Base-by-base conservation (phyloP, 2,329 filamentous ascomycete species). In the Cryphonectria carpinicola region DNA sequence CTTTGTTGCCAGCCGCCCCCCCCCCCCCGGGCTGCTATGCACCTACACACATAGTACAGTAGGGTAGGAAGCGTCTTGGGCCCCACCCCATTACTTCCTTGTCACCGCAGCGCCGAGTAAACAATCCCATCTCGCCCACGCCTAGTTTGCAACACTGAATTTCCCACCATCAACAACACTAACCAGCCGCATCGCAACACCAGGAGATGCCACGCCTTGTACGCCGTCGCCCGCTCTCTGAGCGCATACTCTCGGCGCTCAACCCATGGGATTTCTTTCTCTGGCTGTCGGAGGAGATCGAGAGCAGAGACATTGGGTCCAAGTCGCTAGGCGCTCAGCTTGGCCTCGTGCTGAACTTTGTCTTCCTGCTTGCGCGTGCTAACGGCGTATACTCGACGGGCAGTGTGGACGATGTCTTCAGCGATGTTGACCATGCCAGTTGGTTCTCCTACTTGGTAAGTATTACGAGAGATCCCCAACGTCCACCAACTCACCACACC, bases 261-360 rank as follows among this genome's bases (percentile, higher is more conserved):
- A 95, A 98, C 78, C 94, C 93, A 3, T 91, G 93, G 83, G 96
- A 99, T 82, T 93, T 95, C 77, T 83, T 96, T 68, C 89, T 99
- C 25, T 97, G 94, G 92, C 81, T 97, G 1, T 97, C 93, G 0
- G 95, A 98, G 79, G 93, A 97, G 82, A 87, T 99, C 72, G 95
- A 98, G 79, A 94, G 94, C 39, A 91, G 92, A 78, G 93, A 97
- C 76, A 97, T 94, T 90, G 93, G 98, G 75, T 93, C 95, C 28
- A 91, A 93, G 75, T 83, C 90, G 49, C 92, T 93, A 80, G 92
- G 93, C 37, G 88, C 90, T 6, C 90, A 93, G 66, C 83, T 97
- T 25, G 95, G 94, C 6, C 76, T 97, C 39, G 87, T 79, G 0
- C 84, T 95, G 76, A 98, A 98, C 80, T 82, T 97, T 56, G 75